These are phyloP conservation scores for Capsicum rhomboideum DNA, from an alignment of 257 asterid genomes.

Conservation along the genomic window DNA sequence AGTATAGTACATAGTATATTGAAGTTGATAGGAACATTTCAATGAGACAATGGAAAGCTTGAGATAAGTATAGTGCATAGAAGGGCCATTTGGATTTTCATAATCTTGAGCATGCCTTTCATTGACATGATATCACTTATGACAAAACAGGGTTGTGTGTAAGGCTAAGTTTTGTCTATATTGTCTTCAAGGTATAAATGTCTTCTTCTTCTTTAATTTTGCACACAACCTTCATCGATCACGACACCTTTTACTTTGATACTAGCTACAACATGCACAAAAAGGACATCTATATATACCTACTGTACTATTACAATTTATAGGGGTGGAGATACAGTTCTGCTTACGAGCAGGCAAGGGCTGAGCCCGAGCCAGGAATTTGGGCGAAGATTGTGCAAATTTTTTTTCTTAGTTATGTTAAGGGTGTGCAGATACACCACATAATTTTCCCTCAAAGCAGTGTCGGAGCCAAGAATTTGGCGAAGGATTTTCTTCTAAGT, in stretches of 20 bases:
- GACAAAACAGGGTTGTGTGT: slow-evolving; percentile 40
- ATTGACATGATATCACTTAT: slow-evolving; percentile 39
- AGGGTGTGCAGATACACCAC: no score
- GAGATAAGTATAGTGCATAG: slow-evolving; percentile 9
- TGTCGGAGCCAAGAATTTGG: no score
- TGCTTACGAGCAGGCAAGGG: neutral
- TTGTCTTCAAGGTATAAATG: slow-evolving; percentile 28
- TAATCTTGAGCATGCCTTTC: slow-evolving; percentile 44
- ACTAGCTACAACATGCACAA: neutral
- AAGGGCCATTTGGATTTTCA: slow-evolving; percentile 23
- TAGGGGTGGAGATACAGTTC: neutral
- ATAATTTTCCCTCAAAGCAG: no score
- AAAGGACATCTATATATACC: neutral
- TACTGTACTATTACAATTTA: neutral
- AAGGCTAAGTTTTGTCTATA: slow-evolving; percentile 42
- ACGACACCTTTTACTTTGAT: neutral
- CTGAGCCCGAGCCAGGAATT: no score
- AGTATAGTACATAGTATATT: neutral
- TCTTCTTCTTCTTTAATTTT: neutral
- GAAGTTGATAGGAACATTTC: slow-evolving; percentile 46
- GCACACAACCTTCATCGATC: neutral
- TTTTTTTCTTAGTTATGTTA: no score
- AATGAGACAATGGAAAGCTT: slow-evolving; percentile 28
- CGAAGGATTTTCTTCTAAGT: no score
- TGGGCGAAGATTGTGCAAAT: no score